Evolutionary conservation across 305 asterid species (phyloP), one percentile per base, ranked within the genome.

Genomic region (Fraxinus ornus): DNA sequence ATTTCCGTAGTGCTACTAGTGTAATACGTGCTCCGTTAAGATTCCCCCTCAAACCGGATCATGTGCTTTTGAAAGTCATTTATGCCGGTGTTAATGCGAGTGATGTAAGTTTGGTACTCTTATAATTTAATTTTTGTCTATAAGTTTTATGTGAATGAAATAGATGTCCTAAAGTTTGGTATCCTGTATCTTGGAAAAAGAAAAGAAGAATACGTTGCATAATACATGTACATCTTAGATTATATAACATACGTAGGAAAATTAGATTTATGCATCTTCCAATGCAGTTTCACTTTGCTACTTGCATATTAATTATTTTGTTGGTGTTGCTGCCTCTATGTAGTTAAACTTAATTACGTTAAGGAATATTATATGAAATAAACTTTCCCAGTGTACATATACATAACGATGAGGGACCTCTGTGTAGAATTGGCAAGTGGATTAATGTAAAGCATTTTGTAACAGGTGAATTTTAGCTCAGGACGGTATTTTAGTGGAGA

Each of bases 21-120:
- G 93, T 93, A 71, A 90, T 92, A 82, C 94, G 85, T 62, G 78
- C 85, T 1, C 85, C 93, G 82, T 85, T 93, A 90, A 89, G 86
- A 82, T 85, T 93, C 78, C 98, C 98, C 1, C 88, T 96, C 80
- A 90, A 91, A 92, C 88, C 97, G 55, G 92, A 92, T 86, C 86
- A 91, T 62, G 99, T 96, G 76, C 95, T 96, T 87, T 55, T 96
- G 90, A 96, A 96, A 85, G 84, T 94, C 88, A 88, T 96, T 80
- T 94, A 96, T 88, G 99, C 98, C 68, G 99, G 99, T 85, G 99
- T 96, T 72, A 94, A 96, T 87, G 99, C 99, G 76, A 96, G 98
- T 89, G 99, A 96, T 88, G 99, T 94, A 89, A 93, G 98, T 89
- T 85, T 83, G 68, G 70, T 86, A 49, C 75, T 77, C 72, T 70